These are phyloP conservation scores for Cenchrus fungigraminus DNA, from an alignment of 176 grass and related monocot species.

Conservation along the genomic window DNA sequence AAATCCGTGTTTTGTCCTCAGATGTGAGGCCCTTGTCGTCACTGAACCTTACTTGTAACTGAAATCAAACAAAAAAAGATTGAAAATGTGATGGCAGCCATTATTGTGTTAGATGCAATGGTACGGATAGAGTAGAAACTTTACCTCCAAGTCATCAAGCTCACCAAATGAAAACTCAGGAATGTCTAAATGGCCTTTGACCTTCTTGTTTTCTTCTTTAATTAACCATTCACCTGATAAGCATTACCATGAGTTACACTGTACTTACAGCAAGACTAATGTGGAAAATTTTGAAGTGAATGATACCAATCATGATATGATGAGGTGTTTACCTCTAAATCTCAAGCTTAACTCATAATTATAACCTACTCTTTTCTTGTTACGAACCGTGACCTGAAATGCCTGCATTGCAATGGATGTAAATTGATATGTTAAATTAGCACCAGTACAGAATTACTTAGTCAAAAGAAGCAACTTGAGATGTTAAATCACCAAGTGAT, in stretches of 20 bases:
- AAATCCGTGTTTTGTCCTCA: too few relatives aligned
- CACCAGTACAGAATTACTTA: background rate
- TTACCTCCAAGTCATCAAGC: slow-evolving; percentile 88
- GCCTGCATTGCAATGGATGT: slow-evolving; percentile 53
- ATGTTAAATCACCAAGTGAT: too few relatives aligned
- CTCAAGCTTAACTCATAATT: slow-evolving; percentile 85
- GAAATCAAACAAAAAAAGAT: background rate
- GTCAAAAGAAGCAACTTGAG: background rate
- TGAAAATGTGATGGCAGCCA: background rate
- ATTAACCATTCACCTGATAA: slow-evolving; percentile 85
- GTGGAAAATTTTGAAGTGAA: background rate
- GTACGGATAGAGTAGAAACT: background rate
- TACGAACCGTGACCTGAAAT: slow-evolving; percentile 80
- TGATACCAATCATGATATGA: background rate
- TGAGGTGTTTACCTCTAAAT: slow-evolving; percentile 66
- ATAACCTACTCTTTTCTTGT: slow-evolving; percentile 97
- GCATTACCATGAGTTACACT: background rate
- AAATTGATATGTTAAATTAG: slow-evolving; percentile 13
- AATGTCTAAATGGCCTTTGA: slow-evolving; percentile 84
- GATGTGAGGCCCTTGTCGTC: too few relatives aligned
- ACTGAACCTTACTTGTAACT: too few relatives aligned
- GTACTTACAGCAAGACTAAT: background rate
- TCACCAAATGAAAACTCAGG: slow-evolving; percentile 96
- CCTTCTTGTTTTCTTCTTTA: slow-evolving; percentile 70
- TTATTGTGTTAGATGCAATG: background rate